A percentile compares a stretch with the other conserved stretches of the same genome.
Evolutionary conservation across 345 rosid species (phyloP).

Genomic region (Hypericum androsaemum): DNA sequence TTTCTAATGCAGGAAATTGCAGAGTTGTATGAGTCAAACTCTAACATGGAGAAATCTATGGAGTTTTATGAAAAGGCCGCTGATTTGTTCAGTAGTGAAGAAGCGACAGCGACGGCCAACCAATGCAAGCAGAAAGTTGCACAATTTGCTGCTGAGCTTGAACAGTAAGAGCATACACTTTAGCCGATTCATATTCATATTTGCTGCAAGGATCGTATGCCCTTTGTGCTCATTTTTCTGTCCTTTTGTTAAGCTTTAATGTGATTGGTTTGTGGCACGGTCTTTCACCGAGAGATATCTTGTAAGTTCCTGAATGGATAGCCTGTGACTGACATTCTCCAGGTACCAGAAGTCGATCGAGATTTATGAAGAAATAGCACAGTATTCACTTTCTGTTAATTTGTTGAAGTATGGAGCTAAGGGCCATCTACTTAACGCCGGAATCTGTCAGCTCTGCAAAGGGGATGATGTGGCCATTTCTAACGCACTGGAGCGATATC

Average conservation of each 20-base stretch:
- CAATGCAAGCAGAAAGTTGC: slow-evolving; percentile 26
- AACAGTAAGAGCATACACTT: slow-evolving; percentile 11
- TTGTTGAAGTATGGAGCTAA: slow-evolving; percentile 22
- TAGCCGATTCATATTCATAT: too few relatives aligned
- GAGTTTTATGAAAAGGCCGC: not conserved
- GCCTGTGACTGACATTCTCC: not conserved
- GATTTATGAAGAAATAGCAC: slow-evolving; percentile 17
- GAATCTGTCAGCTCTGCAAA: slow-evolving; percentile 21
- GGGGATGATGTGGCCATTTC: slow-evolving; percentile 17
- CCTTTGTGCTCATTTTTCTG: too few relatives aligned
- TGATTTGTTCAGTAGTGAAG: slow-evolving; percentile 1
- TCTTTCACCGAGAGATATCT: not conserved
- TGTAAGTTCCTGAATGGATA: not conserved
- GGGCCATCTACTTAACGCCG: slow-evolving; percentile 23
- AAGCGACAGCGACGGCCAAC: slow-evolving; percentile 12
- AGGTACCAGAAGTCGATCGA: slow-evolving; percentile 20
- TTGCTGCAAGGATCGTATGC: too few relatives aligned
- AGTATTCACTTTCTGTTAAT: slow-evolving; percentile 12
- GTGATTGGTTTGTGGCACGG: too few relatives aligned
- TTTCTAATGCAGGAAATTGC: not conserved
- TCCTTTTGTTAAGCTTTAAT: too few relatives aligned
- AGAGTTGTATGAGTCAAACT: not conserved
- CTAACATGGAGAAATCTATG: not conserved
- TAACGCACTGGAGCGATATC: slow-evolving; percentile 18
- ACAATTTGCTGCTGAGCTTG: slow-evolving; percentile 16